Evolutionary conservation across 2,329 filamentous ascomycete species (phyloP).

Genomic region (Gliomastix tumulicola): DNA sequence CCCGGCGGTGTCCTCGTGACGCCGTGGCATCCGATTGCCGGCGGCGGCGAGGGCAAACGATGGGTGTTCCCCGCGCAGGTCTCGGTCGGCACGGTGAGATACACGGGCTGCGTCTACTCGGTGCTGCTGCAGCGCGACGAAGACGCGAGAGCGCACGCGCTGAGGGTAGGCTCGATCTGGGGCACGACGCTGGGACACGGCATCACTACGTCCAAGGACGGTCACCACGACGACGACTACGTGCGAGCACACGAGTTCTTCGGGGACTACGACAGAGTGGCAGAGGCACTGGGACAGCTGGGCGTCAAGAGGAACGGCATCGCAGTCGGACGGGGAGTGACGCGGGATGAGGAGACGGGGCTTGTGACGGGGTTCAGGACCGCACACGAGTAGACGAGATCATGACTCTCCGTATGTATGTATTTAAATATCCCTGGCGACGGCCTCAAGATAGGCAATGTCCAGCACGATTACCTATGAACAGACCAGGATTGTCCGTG

Average conservation of each 20-base stretch:
- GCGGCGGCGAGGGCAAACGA: slow-evolving; percentile 19
- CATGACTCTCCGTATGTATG: no score
- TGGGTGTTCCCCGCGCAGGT: slow-evolving; percentile 42
- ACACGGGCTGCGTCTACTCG: slow-evolving; percentile 49
- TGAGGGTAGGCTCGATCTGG: slow-evolving; percentile 36
- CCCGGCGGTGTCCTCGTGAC: slow-evolving; percentile 43
- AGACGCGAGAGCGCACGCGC: slow-evolving; percentile 38
- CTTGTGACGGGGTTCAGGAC: slow-evolving; percentile 1
- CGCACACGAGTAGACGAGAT: no score
- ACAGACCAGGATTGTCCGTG: no score
- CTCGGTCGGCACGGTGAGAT: slow-evolving; percentile 22
- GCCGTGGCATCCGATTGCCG: slow-evolving; percentile 51
- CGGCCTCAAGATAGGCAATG: no score
- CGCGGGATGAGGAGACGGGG: slow-evolving; percentile 27
- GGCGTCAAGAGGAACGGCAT: slow-evolving; percentile 28
- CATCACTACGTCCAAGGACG: slow-evolving; percentile 21
- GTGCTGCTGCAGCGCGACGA: slow-evolving; percentile 42
- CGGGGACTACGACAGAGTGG: slow-evolving; percentile 39
- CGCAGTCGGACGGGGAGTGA: slow-evolving; percentile 33
- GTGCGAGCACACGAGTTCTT: slow-evolving; percentile 49
- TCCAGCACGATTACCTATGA: no score
- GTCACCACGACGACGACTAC: no score
- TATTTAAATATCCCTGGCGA: no score
- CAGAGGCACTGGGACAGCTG: slow-evolving; percentile 27
- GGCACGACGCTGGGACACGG: slow-evolving; percentile 56